Evolutionary conservation across 352 stramenopile species (phyloP), one percentile per base, ranked within the genome.

Genomic region (Phytopythium oedochilum): DNA sequence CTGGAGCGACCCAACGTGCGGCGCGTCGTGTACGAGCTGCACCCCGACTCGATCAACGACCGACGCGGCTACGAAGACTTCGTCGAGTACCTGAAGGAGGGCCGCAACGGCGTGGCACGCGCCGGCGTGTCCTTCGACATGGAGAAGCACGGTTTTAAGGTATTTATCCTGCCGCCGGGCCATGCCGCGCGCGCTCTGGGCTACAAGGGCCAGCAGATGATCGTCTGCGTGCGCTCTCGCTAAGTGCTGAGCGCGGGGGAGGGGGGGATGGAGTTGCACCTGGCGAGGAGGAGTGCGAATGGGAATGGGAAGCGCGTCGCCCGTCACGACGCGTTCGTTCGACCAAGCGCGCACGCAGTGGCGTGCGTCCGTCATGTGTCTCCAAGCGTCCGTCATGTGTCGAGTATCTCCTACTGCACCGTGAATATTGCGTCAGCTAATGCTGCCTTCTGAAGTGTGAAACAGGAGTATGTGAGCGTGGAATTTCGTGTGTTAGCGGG

Each of bases 161-260:
- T 88, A 32, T 89, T 92, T 53, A 75, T 92, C 45, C 42, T 92
- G 18, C 81, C 81, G 12, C 78, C 81, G 5, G 78, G 78, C 26
- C 52, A 66, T 11, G 78, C 77, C 20, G 64, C 81, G 3, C 72
- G 73, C 12, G 45, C 60, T 18, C 57, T 91, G 14, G 81, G 81
- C 34, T 91, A 91, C 71, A 73, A 79, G 52, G 68, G 63, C 50
- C 63, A 76, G 15, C 60, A 76, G 25, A 75, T 91, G 74, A 71
- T 91, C 23, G 81, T 72, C 0, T 73, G 88, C 26, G 65, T 91
- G n/a, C 81, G 81, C 25, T 70, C 63, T 2, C 63, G 59, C 50
- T 70, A 50, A 59, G 46, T 3, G 20, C n/a, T n/a, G n/a, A n/a
- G n/a, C n/a, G n/a, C n/a, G n/a, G n/a, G n/a, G n/a, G n/a, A n/a